Conservation (phyloP, 352 stramenopile species). For the Elongisporangium undulatum region DNA sequence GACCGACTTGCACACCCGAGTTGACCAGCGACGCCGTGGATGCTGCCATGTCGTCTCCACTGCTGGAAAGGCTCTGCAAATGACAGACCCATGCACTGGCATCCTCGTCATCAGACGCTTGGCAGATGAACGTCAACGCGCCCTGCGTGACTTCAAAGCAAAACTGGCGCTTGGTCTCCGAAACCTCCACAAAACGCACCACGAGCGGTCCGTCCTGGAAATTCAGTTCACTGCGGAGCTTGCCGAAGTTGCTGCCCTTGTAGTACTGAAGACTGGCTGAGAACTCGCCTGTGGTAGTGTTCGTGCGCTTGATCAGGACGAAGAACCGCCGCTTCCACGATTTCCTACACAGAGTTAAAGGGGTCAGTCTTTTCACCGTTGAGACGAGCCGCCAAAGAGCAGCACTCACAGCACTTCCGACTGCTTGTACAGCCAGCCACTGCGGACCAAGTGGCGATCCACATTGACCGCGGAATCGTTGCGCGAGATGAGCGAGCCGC, state of each 20-base stretch:
- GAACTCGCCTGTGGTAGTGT: constrained; percentile 57
- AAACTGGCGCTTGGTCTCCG: constrained; percentile 76
- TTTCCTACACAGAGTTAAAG: constrained; percentile 42
- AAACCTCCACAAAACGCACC: constrained; percentile 72
- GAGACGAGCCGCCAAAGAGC: background rate
- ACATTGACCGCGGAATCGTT: constrained; percentile 28
- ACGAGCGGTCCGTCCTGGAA: constrained; percentile 62
- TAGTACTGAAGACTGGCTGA: constrained; percentile 82
- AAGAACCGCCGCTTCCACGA: constrained; percentile 88
- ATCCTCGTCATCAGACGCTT: constrained; percentile 79
- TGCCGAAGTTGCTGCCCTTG: constrained; percentile 79
- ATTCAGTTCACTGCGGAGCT: constrained; percentile 73
- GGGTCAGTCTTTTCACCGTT: constrained; percentile 3
- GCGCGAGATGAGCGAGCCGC: constrained; percentile 32
- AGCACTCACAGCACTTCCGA: constrained; percentile 50
- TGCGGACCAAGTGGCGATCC: constrained; percentile 41
- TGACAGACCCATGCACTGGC: constrained; percentile 85
- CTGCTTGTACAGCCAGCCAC: constrained; percentile 58
- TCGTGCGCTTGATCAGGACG: constrained; percentile 78
- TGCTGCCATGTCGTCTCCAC: constrained; percentile 29
- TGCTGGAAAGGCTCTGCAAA: constrained; percentile 61
- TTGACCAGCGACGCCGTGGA: constrained; percentile 28
- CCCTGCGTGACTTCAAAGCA: constrained; percentile 78
- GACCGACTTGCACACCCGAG: constrained; percentile 31
- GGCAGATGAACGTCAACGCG: constrained; percentile 74